These are phyloP conservation scores for Viridothelium virens DNA, from an alignment of 495 filamentous ascomycete species.

Conservation along the genomic window DNA sequence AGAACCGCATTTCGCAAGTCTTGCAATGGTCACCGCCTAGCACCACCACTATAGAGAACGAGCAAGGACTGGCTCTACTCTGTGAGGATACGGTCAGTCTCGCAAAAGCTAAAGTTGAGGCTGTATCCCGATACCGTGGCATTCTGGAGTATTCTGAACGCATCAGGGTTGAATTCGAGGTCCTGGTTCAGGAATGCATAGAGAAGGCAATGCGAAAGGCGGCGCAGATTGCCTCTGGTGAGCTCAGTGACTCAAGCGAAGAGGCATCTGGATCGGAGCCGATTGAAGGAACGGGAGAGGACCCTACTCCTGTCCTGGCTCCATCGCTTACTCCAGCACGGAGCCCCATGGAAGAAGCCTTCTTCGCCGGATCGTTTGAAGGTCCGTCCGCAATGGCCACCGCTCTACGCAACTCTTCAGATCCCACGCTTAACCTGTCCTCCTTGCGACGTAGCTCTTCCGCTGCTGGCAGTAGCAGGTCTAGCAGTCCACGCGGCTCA, in stretches of 20 bases:
- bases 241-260: conserved; percentile 63
- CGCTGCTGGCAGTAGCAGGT: conserved; percentile 60
- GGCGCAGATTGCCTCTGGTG: conserved; percentile 73
- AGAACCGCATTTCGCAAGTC: conserved; percentile 85
- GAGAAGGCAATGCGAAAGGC: conserved; percentile 87
- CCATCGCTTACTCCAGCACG: conserved; percentile 4
- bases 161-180: conserved; percentile 84
- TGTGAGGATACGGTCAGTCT: conserved; percentile 80
- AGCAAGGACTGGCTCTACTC: conserved; percentile 79
- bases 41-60: conserved; percentile 85
- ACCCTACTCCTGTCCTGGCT: conserved; percentile 14
- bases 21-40: conserved; percentile 91
- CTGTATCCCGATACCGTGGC: conserved; percentile 79
- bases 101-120: conserved; percentile 80
- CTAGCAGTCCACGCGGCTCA: conserved; percentile 84
- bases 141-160: conserved; percentile 95
- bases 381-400: conserved; percentile 49
- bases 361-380: conserved; percentile 49
- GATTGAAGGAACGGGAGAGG: background rate
- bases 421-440: conserved; percentile 31
- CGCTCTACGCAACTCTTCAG: conserved; percentile 46
- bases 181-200: conserved; percentile 90
- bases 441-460: conserved; percentile 50
- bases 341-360: conserved; percentile 36
- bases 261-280: conserved; percentile 44